Conservation (phyloP, 2,329 filamentous ascomycete species). For the Neopestalotiopsis rosae region DNA sequence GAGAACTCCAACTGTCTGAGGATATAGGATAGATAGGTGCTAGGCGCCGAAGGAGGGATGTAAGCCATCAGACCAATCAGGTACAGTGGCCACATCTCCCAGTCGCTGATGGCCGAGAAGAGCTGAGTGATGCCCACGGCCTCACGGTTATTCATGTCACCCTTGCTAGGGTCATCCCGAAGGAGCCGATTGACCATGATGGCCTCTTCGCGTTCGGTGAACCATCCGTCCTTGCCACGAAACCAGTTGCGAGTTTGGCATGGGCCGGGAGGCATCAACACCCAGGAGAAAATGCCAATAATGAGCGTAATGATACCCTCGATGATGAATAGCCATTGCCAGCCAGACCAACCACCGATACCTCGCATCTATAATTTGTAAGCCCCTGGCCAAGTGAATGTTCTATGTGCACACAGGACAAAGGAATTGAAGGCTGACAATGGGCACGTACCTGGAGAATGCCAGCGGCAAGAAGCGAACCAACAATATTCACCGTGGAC, state of each 20-base stretch:
- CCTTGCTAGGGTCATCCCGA: constrained; percentile 65
- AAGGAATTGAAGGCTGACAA: background rate
- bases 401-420: background rate
- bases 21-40: constrained; percentile 63
- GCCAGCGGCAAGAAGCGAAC: constrained; percentile 58
- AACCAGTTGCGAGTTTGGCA: constrained; percentile 60
- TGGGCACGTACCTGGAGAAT: constrained; percentile 43
- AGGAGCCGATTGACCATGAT: constrained; percentile 65
- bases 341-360: constrained; percentile 53
- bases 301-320: constrained; percentile 48
- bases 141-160: constrained; percentile 66
- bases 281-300: constrained; percentile 58
- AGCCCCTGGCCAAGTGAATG: background rate
- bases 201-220: constrained; percentile 60
- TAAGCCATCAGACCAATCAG: constrained; percentile 58
- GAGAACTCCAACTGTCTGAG: constrained; percentile 62
- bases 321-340: constrained; percentile 56
- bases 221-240: constrained; percentile 62
- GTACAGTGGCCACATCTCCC: constrained; percentile 54
- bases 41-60: constrained; percentile 55
- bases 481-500: constrained; percentile 58
- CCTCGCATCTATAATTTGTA: constrained; percentile 44
- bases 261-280: constrained; percentile 59
- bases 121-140: constrained; percentile 55
- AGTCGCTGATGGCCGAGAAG: constrained; percentile 59